Conservation (phyloP, 257 asterid genomes). For the Oldenlandia corymbosa region DNA sequence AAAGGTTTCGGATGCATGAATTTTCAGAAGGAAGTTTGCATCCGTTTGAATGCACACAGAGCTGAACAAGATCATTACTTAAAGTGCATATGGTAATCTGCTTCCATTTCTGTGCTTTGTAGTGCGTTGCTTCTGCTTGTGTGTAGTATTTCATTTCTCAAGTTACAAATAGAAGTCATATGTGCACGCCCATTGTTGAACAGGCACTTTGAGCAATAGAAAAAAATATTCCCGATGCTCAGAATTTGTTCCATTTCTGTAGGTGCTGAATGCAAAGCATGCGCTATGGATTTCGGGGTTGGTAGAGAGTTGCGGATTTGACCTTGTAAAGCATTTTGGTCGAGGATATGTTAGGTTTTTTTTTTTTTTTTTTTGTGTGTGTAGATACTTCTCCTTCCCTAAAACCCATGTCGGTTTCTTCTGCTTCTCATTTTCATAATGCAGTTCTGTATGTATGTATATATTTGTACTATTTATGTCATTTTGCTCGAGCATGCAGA, state of each 20-base stretch:
- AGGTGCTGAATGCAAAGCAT: not conserved
- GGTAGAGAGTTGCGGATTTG: not conserved
- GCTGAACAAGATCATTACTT: constrained; percentile 28
- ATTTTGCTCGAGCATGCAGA: not conserved
- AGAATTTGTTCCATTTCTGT: not conserved
- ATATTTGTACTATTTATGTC: not conserved
- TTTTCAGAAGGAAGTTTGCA: constrained; percentile 83
- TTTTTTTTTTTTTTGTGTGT: not conserved
- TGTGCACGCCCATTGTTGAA: not conserved
- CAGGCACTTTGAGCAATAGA: not conserved
- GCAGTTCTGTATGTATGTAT: not conserved
- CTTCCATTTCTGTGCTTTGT: not conserved
- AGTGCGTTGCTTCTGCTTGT: not conserved
- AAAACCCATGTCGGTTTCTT: not conserved
- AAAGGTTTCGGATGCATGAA: constrained; percentile 81
- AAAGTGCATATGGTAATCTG: constrained; percentile 4
- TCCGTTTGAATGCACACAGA: constrained; percentile 96
- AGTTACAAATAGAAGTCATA: not conserved
- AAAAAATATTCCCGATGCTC: not conserved
- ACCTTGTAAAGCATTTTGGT: constrained; percentile 5
- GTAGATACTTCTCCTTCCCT: too few species aligned
- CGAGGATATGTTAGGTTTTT: not conserved
- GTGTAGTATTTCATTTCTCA: not conserved
- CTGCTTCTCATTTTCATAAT: not conserved
- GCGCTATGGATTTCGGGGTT: not conserved